phyloP scores from a whole-genome alignment of 768 basidiomycete genomes.

The Leucosporidium creatinivorum region DNA sequence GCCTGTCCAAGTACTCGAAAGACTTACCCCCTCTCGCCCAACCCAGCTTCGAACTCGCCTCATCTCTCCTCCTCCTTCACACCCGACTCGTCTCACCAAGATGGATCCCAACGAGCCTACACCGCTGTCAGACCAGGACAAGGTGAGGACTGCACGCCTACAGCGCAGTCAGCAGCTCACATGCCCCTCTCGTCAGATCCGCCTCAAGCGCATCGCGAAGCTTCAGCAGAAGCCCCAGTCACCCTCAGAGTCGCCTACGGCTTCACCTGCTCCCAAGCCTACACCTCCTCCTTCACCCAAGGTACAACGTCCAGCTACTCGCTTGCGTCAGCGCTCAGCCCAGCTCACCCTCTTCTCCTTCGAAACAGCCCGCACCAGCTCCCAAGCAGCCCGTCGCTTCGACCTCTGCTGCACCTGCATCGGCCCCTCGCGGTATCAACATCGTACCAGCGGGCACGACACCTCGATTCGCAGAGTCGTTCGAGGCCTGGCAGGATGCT shows the following conservation, averaged over 20 bases:
- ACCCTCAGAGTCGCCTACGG: slow-evolving; percentile 34
- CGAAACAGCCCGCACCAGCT: slow-evolving; percentile 5
- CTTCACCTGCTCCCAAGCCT: slow-evolving; percentile 15
- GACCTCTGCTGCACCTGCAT: slow-evolving; percentile 37
- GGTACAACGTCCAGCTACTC: no score
- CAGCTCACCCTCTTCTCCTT: no score
- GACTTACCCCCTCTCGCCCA: no score
- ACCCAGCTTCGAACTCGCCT: no score
- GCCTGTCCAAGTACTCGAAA: no score
- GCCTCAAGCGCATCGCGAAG: slow-evolving; percentile 82
- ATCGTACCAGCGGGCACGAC: slow-evolving; percentile 31
- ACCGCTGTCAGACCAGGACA: slow-evolving; percentile 3
- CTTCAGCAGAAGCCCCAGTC: slow-evolving; percentile 49
- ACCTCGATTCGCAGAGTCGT: slow-evolving; percentile 48
- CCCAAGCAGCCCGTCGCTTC: slow-evolving; percentile 18
- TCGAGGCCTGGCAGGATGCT: slow-evolving; percentile 65
- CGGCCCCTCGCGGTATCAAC: slow-evolving; percentile 52
- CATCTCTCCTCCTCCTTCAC: no score
- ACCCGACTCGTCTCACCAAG: not conserved
- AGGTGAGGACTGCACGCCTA: not conserved
- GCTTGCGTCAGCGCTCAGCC: no score
- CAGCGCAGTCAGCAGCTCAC: not conserved
- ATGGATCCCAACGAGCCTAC: slow-evolving; percentile 3
- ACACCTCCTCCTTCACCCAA: no score
- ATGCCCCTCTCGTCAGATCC: slow-evolving; percentile 56